These are phyloP conservation scores for Porcisia hertigi DNA, from an alignment of 208 protist genomes.

Conservation along the genomic window DNA sequence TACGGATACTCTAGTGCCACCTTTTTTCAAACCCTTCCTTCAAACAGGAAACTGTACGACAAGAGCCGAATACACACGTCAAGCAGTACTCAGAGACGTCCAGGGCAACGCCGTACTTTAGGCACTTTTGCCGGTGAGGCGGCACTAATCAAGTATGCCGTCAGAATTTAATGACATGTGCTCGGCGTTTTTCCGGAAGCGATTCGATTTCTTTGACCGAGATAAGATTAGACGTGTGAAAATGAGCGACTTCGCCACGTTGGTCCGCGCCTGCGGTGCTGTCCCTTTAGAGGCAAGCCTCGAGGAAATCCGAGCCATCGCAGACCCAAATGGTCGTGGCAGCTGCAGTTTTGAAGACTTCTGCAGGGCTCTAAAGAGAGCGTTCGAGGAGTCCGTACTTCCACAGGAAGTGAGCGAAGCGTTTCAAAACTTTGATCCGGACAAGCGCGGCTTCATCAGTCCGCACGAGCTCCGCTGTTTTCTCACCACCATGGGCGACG, in stretches of 20 bases:
- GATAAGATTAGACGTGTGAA: conserved; percentile 81
- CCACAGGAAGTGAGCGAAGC: conserved; percentile 88
- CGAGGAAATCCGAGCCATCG: conserved; percentile 49
- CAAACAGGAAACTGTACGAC: neutral
- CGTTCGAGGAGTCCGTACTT: conserved; percentile 53
- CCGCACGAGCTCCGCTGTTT: conserved; percentile 94
- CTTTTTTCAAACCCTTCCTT: neutral
- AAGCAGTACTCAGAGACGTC: neutral
- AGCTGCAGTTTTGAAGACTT: conserved; percentile 80
- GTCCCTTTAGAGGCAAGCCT: conserved; percentile 67
- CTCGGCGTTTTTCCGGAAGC: conserved; percentile 57
- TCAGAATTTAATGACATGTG: conserved; percentile 43
- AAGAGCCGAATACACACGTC: neutral
- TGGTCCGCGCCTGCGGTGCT: conserved; percentile 77
- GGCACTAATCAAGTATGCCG: conserved; percentile 17
- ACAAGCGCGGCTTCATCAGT: conserved; percentile 91
- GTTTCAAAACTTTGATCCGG: conserved; percentile 94
- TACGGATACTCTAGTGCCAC: neutral
- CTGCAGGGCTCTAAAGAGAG: conserved; percentile 65
- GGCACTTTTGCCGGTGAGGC: conserved; percentile 1
- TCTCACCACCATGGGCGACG: conserved; percentile 94
- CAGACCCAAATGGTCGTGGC: conserved; percentile 66
- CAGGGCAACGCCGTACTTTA: conserved; percentile 1
- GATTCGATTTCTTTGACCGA: conserved; percentile 77
- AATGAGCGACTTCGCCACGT: conserved; percentile 47